phyloP scores from a whole-genome alignment of 257 asterid genomes.

The Cynanchum wilfordii region DNA sequence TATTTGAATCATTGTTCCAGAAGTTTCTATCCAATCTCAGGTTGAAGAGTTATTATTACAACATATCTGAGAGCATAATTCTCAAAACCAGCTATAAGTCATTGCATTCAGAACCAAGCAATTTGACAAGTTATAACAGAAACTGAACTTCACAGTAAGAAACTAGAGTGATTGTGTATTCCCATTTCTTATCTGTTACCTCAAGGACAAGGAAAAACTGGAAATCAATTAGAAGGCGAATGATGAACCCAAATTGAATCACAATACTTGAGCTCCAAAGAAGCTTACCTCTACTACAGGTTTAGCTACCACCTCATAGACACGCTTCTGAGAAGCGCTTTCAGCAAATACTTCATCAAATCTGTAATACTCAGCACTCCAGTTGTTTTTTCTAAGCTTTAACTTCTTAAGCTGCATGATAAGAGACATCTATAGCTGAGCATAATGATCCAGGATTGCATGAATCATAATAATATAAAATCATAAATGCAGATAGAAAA shows the following conservation, averaged over 20 bases:
- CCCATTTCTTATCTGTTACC: background rate
- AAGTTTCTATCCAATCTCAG: background rate
- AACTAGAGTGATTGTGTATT: background rate
- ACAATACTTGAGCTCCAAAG: background rate
- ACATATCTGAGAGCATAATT: background rate
- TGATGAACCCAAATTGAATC: background rate
- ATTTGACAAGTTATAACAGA: background rate
- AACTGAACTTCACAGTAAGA: background rate
- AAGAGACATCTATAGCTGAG: background rate
- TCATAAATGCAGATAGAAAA: background rate
- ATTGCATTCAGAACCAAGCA: background rate
- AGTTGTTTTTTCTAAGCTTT: slow-evolving; percentile 78
- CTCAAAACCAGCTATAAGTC: background rate
- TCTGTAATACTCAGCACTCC: slow-evolving; percentile 72
- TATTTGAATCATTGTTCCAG: background rate
- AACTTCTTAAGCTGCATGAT: slow-evolving; percentile 65
- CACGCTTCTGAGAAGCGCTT: slow-evolving; percentile 80
- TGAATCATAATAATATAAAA: background rate
- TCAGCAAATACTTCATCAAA: slow-evolving; percentile 80
- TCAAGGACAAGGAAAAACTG: background rate
- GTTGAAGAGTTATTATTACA: background rate
- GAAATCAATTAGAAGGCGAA: background rate
- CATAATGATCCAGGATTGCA: background rate
- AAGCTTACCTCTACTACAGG: slow-evolving; percentile 82
- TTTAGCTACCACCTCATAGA: slow-evolving; percentile 86